Percentiles rank a stretch among this genome's conserved stretches.
phyloP scores from a whole-genome alignment of 768 basidiomycete species.

The Hypholoma fasciculare region DNA sequence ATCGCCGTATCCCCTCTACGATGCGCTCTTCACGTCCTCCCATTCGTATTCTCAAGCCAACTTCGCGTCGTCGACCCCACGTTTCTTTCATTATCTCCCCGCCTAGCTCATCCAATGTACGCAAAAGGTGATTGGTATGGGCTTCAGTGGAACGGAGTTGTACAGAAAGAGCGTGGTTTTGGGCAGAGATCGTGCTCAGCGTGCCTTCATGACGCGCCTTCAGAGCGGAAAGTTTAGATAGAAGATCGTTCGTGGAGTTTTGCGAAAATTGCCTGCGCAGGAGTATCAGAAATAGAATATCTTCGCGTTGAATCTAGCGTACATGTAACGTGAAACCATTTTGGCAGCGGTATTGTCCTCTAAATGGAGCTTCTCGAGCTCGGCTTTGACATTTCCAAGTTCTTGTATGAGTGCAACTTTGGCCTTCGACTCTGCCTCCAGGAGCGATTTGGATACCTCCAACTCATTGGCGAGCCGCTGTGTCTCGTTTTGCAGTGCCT shows the following conservation, averaged over 20 bases:
- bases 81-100: slow-evolving; percentile 71
- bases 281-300: not conserved
- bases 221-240: slow-evolving; percentile 56
- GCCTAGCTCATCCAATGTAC: slow-evolving; percentile 66
- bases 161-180: slow-evolving; percentile 44
- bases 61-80: slow-evolving; percentile 72
- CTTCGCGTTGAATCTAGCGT: slow-evolving; percentile 21
- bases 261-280: slow-evolving; percentile 79
- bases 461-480: slow-evolving; percentile 43
- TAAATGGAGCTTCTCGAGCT: slow-evolving; percentile 53
- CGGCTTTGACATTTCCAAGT: slow-evolving; percentile 45
- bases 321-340: slow-evolving; percentile 89
- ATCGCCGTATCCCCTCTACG: slow-evolving; percentile 53
- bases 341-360: slow-evolving; percentile 79
- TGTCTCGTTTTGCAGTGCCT: slow-evolving; percentile 43
- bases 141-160: slow-evolving; percentile 43
- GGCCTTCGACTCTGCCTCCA: slow-evolving; percentile 46
- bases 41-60: slow-evolving; percentile 61
- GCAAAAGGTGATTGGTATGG: slow-evolving; percentile 50
- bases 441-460: slow-evolving; percentile 37
- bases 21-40: slow-evolving; percentile 65
- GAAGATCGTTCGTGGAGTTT: slow-evolving; percentile 64
- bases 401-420: slow-evolving; percentile 43
- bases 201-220: slow-evolving; percentile 66
- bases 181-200: slow-evolving; percentile 51